A percentile compares a stretch with the other conserved stretches of the same genome.
These are phyloP conservation scores for Lentinula sp. DNA, from an alignment of 768 basidiomycete genomes.

Conservation along the genomic window DNA sequence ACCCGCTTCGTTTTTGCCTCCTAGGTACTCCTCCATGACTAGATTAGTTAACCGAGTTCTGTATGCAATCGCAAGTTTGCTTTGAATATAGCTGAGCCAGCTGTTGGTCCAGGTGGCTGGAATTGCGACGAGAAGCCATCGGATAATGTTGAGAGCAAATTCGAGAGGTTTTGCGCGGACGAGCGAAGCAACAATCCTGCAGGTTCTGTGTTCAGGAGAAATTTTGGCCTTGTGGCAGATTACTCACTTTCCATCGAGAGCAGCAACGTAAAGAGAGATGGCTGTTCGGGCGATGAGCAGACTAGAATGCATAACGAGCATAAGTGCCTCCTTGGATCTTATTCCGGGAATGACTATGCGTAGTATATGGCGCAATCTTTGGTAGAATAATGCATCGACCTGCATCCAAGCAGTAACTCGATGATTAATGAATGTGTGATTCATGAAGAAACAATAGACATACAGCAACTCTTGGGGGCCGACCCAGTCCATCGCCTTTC, in stretches of 20 bases:
- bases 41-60: conserved; percentile 80
- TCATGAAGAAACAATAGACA: conserved; percentile 17
- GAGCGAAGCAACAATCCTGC: conserved; percentile 89
- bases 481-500: conserved; percentile 25
- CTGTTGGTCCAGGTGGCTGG: conserved; percentile 92
- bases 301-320: conserved; percentile 84
- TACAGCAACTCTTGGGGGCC: conserved; percentile 63
- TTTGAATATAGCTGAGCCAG: conserved; percentile 91
- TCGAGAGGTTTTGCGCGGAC: conserved; percentile 77
- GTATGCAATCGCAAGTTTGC: conserved; percentile 86
- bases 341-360: conserved; percentile 85
- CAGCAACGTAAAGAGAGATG: conserved; percentile 90
- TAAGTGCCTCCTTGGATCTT: conserved; percentile 79
- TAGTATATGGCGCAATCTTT: conserved; percentile 68
- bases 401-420: conserved; percentile 18
- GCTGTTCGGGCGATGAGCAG: conserved; percentile 86
- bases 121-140: conserved; percentile 89
- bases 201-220: background rate
- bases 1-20: conserved; percentile 50
- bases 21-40: conserved; percentile 81
- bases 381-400: conserved; percentile 92
- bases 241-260: conserved; percentile 83
- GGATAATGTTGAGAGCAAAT: conserved; percentile 80
- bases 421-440: background rate
- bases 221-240: background rate